Conservation (phyloP, 768 basidiomycete genomes). For the Dioszegia crocea region DNA sequence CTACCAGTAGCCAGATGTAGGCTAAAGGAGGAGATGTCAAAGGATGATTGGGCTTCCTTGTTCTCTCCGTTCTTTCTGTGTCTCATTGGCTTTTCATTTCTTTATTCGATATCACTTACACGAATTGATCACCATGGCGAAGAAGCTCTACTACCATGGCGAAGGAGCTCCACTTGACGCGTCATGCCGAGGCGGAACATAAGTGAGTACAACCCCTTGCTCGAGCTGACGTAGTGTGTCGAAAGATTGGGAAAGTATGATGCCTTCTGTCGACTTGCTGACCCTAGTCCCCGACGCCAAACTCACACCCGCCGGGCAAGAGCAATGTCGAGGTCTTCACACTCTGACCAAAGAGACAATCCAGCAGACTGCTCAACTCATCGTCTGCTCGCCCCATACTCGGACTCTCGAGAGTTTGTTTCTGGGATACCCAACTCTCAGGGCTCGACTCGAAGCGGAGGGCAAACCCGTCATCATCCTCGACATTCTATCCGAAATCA, state of each 20-base stretch:
- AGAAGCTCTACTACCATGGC: neutral
- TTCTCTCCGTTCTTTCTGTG: too few species aligned
- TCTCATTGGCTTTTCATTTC: too few species aligned
- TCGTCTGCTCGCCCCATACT: constrained; percentile 42
- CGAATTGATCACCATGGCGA: too few species aligned
- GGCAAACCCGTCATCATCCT: constrained; percentile 41
- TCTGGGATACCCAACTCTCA: constrained; percentile 32
- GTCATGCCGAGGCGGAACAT: constrained; percentile 46
- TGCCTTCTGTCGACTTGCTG: neutral
- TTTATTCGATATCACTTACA: too few species aligned
- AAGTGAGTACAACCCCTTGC: constrained; percentile 22
- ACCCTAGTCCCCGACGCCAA: constrained; percentile 40
- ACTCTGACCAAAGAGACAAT: constrained; percentile 31
- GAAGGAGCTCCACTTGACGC: constrained; percentile 36
- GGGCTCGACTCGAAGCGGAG: constrained; percentile 22
- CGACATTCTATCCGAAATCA: constrained; percentile 44
- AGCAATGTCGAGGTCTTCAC: constrained; percentile 38
- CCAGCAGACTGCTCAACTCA: constrained; percentile 40
- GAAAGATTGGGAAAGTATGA: constrained; percentile 39
- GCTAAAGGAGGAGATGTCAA: neutral
- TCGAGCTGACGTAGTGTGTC: constrained; percentile 24
- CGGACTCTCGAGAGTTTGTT: constrained; percentile 45
- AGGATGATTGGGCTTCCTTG: neutral
- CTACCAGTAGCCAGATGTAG: neutral
- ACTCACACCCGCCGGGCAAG: constrained; percentile 39